Conservation (phyloP, 1,284 basidiomycete genomes). For the Pseudozyma sp. region DNA sequence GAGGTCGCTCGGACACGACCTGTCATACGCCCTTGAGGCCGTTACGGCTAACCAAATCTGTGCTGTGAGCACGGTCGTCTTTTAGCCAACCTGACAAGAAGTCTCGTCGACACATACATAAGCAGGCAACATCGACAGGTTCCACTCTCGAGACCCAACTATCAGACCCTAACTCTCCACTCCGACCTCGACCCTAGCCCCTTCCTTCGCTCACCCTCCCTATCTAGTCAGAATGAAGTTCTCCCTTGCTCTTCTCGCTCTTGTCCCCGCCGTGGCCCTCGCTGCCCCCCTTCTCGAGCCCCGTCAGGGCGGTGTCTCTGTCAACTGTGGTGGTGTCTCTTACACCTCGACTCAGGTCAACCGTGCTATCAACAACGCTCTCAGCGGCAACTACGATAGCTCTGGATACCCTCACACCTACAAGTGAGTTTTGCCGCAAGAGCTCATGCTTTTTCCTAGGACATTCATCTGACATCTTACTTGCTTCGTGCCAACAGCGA, state of each 20-base stretch:
- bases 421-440: constrained; percentile 12
- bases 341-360: constrained; percentile 47
- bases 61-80: too few species aligned
- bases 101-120: constrained; percentile 10
- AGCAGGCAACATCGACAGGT: neutral
- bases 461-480: neutral
- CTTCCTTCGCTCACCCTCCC: constrained; percentile 4
- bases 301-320: constrained; percentile 44
- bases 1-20: too few species aligned
- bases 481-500: constrained; percentile 10
- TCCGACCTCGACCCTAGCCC: neutral
- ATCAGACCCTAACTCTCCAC: neutral
- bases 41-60: too few species aligned
- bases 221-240: constrained; percentile 42
- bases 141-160: neutral
- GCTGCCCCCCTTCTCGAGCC: constrained; percentile 49
- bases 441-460: neutral
- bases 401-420: constrained; percentile 52
- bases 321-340: constrained; percentile 42
- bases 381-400: constrained; percentile 27
- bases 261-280: constrained; percentile 37
- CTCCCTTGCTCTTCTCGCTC: constrained; percentile 38
- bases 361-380: constrained; percentile 48
- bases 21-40: too few species aligned
- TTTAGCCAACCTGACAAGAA: too few species aligned